Conservation (phyloP, 192 early-diverging fungal genomes). For the Mortierella antarctica region DNA sequence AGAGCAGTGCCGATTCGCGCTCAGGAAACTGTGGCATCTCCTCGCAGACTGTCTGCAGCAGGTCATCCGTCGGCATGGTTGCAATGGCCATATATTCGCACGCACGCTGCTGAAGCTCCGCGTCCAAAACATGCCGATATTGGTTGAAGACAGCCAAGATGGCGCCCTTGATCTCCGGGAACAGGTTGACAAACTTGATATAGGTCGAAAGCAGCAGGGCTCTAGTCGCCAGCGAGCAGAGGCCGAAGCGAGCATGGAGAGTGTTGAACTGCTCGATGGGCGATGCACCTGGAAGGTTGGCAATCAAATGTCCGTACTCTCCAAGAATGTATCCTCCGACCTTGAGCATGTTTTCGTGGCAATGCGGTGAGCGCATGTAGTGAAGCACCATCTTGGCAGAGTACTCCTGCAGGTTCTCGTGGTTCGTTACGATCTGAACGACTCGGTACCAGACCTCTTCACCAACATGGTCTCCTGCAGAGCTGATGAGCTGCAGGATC, state of each 20-base stretch:
- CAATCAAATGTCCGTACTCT: constrained; percentile 97
- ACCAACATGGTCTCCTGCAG: constrained; percentile 94
- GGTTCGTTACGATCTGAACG: constrained; percentile 95
- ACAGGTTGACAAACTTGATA: constrained; percentile 96
- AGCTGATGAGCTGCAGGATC: constrained; percentile 94
- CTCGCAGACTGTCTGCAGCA: constrained; percentile 93
- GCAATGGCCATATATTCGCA: constrained; percentile 94
- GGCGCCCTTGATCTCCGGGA: constrained; percentile 96
- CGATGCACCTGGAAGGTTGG: constrained; percentile 83
- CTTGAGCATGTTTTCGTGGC: constrained; percentile 96
- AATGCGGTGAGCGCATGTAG: constrained; percentile 88
- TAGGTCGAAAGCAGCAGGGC: constrained; percentile 92
- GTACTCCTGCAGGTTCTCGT: constrained; percentile 95
- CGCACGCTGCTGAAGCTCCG: constrained; percentile 97
- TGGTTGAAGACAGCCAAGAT: constrained; percentile 88
- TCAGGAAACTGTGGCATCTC: constrained; percentile 99
- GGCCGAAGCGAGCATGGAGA: constrained; percentile 90
- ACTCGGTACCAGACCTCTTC: constrained; percentile 99
- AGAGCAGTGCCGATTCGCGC: constrained; percentile 90
- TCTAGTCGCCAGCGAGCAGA: constrained; percentile 82
- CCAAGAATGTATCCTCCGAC: constrained; percentile 97
- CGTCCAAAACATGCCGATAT: constrained; percentile 89
- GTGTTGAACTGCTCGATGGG: constrained; percentile 97
- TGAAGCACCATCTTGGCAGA: constrained; percentile 86
- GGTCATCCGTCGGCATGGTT: constrained; percentile 84